phyloP scores from a whole-genome alignment of 768 basidiomycete genomes.

The Paxillus ammoniavirescens region DNA sequence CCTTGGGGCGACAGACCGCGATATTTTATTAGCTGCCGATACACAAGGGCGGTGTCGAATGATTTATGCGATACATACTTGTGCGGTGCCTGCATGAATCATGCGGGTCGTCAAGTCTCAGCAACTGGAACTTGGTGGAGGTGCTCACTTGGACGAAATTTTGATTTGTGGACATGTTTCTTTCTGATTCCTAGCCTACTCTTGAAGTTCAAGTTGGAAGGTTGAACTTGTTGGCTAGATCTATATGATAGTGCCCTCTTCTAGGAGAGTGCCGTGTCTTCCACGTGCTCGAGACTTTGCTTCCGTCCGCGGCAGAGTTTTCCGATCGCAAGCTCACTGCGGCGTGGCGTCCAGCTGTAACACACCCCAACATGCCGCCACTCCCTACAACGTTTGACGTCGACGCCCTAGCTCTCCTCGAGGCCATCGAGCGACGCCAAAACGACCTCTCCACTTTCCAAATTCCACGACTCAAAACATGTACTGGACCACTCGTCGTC shows the following conservation, averaged over 20 bases:
- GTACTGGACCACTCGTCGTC: conserved; percentile 61
- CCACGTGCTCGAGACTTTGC: too few species aligned
- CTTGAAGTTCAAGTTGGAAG: too few species aligned
- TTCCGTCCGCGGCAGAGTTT: too few species aligned
- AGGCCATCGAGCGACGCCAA: conserved; percentile 51
- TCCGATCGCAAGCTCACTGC: too few species aligned
- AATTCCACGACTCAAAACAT: conserved; percentile 69
- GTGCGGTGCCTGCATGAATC: conserved; percentile 39
- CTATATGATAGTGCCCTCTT: too few species aligned
- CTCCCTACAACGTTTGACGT: conserved; percentile 53
- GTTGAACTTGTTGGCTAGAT: too few species aligned
- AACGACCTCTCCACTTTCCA: conserved; percentile 68
- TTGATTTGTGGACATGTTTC: conserved; percentile 16
- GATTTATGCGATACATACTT: conserved; percentile 39
- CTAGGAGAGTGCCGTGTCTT: too few species aligned
- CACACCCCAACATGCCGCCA: conserved; percentile 52
- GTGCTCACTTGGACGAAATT: conserved; percentile 22
- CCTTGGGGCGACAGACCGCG: conserved; percentile 29
- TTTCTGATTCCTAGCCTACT: background rate
- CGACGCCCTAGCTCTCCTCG: conserved; percentile 50
- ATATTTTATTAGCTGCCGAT: conserved; percentile 20
- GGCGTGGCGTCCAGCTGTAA: too few species aligned
- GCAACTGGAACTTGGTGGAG: background rate
- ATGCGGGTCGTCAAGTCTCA: background rate
- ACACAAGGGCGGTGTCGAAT: background rate